Evolutionary conservation across 371 early-diverging fungal species (phyloP).

Genomic region (Sanchytrium tribonematis): DNA sequence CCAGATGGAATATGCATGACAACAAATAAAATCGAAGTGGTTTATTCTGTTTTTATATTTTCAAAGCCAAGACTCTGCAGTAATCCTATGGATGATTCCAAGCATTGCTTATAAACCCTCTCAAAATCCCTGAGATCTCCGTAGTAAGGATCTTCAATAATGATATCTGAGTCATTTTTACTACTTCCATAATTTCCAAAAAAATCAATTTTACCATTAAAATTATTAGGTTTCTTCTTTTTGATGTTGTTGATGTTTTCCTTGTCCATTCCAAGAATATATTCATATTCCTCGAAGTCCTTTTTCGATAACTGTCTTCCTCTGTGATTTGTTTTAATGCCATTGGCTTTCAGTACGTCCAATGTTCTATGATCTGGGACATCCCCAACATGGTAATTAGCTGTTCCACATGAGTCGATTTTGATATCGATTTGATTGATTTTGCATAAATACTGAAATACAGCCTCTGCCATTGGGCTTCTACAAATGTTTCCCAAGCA

Average conservation of each 20-base stretch:
- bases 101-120: too few relatives aligned
- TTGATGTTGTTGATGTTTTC: too few relatives aligned
- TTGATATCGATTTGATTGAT: slow-evolving; percentile 15
- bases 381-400: neutral
- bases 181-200: too few relatives aligned
- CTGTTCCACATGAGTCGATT: neutral
- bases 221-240: too few relatives aligned
- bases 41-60: too few relatives aligned
- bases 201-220: too few relatives aligned
- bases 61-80: too few relatives aligned
- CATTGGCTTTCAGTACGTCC: neutral
- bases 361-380: neutral
- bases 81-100: too few relatives aligned
- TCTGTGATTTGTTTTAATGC: neutral
- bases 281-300: slow-evolving; percentile 46
- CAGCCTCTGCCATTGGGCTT: slow-evolving; percentile 13
- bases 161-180: too few relatives aligned
- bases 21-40: too few relatives aligned
- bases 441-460: neutral
- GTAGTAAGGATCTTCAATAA: too few relatives aligned
- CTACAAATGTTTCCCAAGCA: slow-evolving; percentile 55
- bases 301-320: slow-evolving; percentile 7
- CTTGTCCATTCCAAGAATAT: slow-evolving; percentile 36
- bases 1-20: neutral
- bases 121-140: too few relatives aligned